Evolutionary conservation across 257 asterid genomes (phyloP), one percentile per base, ranked within the genome.

Genomic region (Solanum rostratum): DNA sequence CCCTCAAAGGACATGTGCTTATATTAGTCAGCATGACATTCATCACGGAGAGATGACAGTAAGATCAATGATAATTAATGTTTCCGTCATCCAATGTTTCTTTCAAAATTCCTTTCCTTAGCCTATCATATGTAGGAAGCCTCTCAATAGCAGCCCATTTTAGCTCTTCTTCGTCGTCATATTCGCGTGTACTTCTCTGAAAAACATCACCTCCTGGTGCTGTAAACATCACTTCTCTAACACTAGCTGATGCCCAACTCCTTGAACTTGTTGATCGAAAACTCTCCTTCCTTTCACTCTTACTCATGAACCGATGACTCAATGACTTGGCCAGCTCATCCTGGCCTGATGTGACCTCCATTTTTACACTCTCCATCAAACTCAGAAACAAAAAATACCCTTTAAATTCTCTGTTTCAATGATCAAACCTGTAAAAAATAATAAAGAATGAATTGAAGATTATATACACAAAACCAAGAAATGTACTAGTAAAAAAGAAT

Each of bases 21-120:
- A 95, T 49, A 94, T 94, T 81, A 95, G 98, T 89, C 98, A 95
- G 85, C 93, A 94, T 45, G 99, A 95, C 39, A 90, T 95, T 86
- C 99, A 95, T 88, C 97, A 95, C 0, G 99, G 97, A 37, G 99
- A 95, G 91, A 89, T 95, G 99, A 95, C 99, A 10, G 99, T 94
- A 4, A 89, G 97, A 83, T n/a, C n/a, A n/a, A n/a, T 98, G 93
- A 2, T 88, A 88, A 24, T 92, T 92, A 59, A 90, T 87, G 65
- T 90, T 90, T 8, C 99, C 99, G 74, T 92, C 94, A 10, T 93
- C 98, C 91, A 88, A 65, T 3, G 93, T 97, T 71, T 90, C 91
- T 87, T 84, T 93, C 79, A 95, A 82, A 50, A 96, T 89, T 83
- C 98, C 98, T 88, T 91, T 95, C 88, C 97, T 89, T 81, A 93